Evolutionary conservation across 2,329 filamentous ascomycete species (phyloP), one percentile per base, ranked within the genome.

Genomic region (Aspergillus novofumigatus): DNA sequence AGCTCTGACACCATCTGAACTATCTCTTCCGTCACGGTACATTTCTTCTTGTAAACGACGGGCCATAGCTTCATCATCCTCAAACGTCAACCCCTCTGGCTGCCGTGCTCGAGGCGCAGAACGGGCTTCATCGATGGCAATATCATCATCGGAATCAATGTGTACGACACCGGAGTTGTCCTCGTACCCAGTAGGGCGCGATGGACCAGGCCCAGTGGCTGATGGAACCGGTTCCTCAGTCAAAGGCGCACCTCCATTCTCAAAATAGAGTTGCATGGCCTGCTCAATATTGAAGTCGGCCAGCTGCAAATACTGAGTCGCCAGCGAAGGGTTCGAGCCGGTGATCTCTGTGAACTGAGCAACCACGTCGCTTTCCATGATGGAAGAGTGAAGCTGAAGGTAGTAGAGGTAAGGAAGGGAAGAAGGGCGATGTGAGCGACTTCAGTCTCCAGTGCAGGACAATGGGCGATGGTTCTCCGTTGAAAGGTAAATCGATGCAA

Each of bases 21-120:
- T 77, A 42, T 76, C 77, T 14, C 76, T 62, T 23, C 61, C 78
- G 42, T 75, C 83, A 53, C 83, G 82, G 67, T 97, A 97, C 69
- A 96, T 83, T 74, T 99, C 92, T 69, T 99, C 90, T 72, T 99
- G 94, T 58, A 99, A 75, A 56, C 90, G 85, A 72, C 92, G 86
- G 6, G 94, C 94, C 86, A 97, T 93, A 47, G 90, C 92, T 53
- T 91, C 92, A 68, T 99, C 94, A 67, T 96, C 92, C 62, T 97
- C 92, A 63, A 89, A 85, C 53, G 67, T 86, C 80, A 73, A 75
- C 32, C 74, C 76, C 47, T 61, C 55, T 9, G 76, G 76, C 42
- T 81, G 75, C 55, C 25, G 65, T 59, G 58, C 57, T 45, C 60
- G 62, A n/a, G 67, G 68, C 26, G 72, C 63, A 50, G 63, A 61